Base-by-base conservation (phyloP, 768 basidiomycete species). In the Hydnomerulius pinastri region DNA sequence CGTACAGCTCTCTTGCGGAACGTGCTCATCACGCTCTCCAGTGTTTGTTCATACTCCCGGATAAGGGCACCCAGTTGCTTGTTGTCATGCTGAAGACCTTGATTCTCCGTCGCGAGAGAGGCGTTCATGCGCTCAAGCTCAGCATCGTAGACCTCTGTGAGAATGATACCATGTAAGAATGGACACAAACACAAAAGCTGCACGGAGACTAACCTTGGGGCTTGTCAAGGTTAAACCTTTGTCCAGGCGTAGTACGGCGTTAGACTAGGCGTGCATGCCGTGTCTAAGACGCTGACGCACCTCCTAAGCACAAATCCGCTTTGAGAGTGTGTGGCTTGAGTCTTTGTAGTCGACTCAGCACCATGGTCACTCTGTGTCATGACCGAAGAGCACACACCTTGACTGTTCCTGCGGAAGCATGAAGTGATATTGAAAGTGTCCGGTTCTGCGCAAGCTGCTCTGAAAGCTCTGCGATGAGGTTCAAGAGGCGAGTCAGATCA, bases 21-120 rank as follows among this genome's bases (percentile, higher is more conserved):
- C 24, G 71, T 62, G 77, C 85, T 82, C 97, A 99, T 99, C 37
- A 98, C 83, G 6, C 80, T 90, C 69, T 99, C 97, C 27, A 99
- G 73, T 1, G 96, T 98, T 63, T 92, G 89, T 66, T 99, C 97
- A 63, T 97, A 98, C 66, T 99, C 97, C 61, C 94, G 94, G 60
- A 98, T 86, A 46, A 99, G 75, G 5, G 79, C 74, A 56, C 87
- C 90, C 27, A 99, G 78, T 59, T 98, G 96, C 66, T 97, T 96
- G 76, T 98, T 99, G 72, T 98, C 97, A 59, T 96, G 82, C 60
- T 90, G 82, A 36, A 99, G 74, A 6, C 74, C 71, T 58, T 89
- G 86, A 65, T 98, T 99, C 67, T 99, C 95, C 20, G 79, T 71
- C 4, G 79, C 72, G 61, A 98, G 86, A 41, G 82, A 77, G 4